Evolutionary conservation across 495 filamentous ascomycete species (phyloP).

Genomic region (Aspergillus diversus): DNA sequence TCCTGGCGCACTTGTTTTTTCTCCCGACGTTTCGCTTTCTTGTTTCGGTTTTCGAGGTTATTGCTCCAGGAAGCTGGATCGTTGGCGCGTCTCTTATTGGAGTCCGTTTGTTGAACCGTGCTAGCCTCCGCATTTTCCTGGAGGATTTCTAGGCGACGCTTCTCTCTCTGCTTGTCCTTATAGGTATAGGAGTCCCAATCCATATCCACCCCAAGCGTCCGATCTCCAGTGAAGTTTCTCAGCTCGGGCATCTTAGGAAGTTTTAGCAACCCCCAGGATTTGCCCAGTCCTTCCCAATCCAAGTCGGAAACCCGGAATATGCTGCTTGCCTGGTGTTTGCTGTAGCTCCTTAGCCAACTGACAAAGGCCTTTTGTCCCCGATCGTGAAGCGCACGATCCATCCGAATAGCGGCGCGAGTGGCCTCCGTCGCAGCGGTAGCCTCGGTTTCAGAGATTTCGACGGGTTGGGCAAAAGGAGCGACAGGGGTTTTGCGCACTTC

Average conservation of each 20-base stretch:
- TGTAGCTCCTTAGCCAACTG: constrained; percentile 87
- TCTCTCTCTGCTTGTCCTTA: constrained; percentile 77
- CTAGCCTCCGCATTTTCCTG: constrained; percentile 42
- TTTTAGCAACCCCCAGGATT: constrained; percentile 80
- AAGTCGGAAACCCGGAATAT: constrained; percentile 86
- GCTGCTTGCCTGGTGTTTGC: constrained; percentile 85
- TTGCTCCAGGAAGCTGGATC: constrained; percentile 79
- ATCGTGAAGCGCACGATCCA: constrained; percentile 84
- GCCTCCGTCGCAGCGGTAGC: constrained; percentile 52
- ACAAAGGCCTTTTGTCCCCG: constrained; percentile 90
- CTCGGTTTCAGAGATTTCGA: constrained; percentile 57
- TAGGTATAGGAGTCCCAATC: constrained; percentile 69
- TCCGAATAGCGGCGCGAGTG: constrained; percentile 63
- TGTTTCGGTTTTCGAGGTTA: constrained; percentile 72
- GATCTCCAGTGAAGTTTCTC: constrained; percentile 66
- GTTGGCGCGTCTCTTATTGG: constrained; percentile 45
- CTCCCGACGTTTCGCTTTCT: constrained; percentile 68
- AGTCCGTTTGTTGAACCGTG: constrained; percentile 31
- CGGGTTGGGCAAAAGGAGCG: constrained; percentile 56
- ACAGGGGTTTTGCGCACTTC: constrained; percentile 90
- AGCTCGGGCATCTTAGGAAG: constrained; percentile 96
- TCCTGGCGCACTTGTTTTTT: constrained; percentile 75
- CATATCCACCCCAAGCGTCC: constrained; percentile 61
- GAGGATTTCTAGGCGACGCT: constrained; percentile 62
- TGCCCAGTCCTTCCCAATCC: constrained; percentile 80